Conservation (phyloP, 768 basidiomycete genomes). For the Gymnopilus junonius region DNA sequence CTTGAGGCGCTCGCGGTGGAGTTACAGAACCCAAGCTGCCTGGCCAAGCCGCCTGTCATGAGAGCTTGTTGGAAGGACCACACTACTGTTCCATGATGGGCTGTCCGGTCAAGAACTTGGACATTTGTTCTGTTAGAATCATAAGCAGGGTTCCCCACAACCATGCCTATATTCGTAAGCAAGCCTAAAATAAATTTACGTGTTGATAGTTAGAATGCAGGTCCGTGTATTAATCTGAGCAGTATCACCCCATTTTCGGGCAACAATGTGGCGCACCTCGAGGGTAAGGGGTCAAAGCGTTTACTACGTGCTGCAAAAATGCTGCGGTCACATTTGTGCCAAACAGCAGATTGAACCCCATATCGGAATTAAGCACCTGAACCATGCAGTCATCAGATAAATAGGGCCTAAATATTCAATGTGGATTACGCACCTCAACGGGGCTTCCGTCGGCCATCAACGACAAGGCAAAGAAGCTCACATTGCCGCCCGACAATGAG, state of each 20-base stretch:
- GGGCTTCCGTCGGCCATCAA: conserved; percentile 39
- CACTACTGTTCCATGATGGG: conserved; percentile 41
- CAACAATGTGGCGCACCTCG: conserved; percentile 30
- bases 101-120: conserved; percentile 36
- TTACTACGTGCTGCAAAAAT: conserved; percentile 39
- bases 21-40: conserved; percentile 39
- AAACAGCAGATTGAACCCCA: conserved; percentile 45
- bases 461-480: conserved; percentile 45
- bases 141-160: conserved; percentile 50
- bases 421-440: conserved; percentile 37
- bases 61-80: conserved; percentile 49
- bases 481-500: conserved; percentile 18
- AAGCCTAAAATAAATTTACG: conserved; percentile 30
- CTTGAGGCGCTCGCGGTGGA: conserved; percentile 24
- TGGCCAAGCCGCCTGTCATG: conserved; percentile 46
- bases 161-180: conserved; percentile 50
- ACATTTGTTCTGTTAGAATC: conserved; percentile 46
- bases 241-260: neutral
- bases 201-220: neutral
- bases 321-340: conserved; percentile 39
- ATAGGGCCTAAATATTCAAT: neutral
- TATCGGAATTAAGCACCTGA: conserved; percentile 46
- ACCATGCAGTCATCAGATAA: neutral
- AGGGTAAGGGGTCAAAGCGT: conserved; percentile 48
- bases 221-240: neutral